Evolutionary conservation across 2,329 filamentous ascomycete genomes (phyloP).

Genomic region (Diplocarpon rosae): DNA sequence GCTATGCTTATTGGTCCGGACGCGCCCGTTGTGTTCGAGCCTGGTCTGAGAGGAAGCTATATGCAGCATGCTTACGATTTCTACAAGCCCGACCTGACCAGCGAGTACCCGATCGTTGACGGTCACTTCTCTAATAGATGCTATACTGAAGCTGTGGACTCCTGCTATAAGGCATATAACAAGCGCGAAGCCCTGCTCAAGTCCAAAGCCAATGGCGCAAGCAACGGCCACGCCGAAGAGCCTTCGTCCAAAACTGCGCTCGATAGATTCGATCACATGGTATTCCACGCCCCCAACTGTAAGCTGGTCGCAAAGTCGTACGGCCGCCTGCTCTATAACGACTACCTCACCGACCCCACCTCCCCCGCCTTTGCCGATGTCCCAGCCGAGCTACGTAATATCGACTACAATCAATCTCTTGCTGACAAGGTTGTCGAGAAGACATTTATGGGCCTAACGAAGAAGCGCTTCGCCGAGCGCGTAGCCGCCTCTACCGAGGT

Average conservation of each 20-base stretch:
- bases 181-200: constrained; percentile 56
- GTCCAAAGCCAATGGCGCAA: constrained; percentile 38
- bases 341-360: constrained; percentile 63
- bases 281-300: constrained; percentile 79
- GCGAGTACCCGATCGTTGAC: constrained; percentile 79
- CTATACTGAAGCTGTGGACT: constrained; percentile 72
- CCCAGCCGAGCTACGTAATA: constrained; percentile 61
- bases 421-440: constrained; percentile 78
- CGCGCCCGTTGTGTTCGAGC: constrained; percentile 65
- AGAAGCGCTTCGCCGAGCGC: constrained; percentile 74
- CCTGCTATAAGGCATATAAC: constrained; percentile 71
- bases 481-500: constrained; percentile 64
- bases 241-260: constrained; percentile 46
- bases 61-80: constrained; percentile 82
- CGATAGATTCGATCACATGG: constrained; percentile 74
- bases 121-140: constrained; percentile 74
- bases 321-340: constrained; percentile 73
- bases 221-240: constrained; percentile 38
- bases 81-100: constrained; percentile 81
- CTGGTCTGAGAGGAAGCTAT: constrained; percentile 69
- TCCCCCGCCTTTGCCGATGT: constrained; percentile 62
- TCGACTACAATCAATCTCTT: constrained; percentile 70
- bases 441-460: constrained; percentile 72
- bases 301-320: constrained; percentile 82
- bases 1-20: constrained; percentile 71